A percentile compares a stretch with the other conserved stretches of the same genome.
These are phyloP conservation scores for Carex cristatella DNA, from an alignment of 176 grass and related monocot genomes.

Conservation along the genomic window DNA sequence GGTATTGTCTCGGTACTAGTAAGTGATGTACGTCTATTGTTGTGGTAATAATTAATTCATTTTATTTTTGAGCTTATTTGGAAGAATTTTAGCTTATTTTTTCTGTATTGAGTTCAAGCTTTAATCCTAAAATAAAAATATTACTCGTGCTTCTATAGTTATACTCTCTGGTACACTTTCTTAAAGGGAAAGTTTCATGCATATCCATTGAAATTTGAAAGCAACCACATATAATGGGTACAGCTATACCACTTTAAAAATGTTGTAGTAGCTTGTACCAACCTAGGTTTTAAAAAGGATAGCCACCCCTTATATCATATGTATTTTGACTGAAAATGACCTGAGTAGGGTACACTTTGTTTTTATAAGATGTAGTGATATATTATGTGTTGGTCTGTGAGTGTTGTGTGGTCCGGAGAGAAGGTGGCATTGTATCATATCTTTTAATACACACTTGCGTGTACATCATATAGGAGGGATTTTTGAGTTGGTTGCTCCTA, in stretches of 20 bases:
- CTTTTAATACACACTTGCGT: not conserved
- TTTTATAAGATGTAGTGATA: not conserved
- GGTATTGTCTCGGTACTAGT: not conserved
- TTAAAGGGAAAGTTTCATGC: not conserved
- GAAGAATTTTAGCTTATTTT: not conserved
- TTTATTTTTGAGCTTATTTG: not conserved
- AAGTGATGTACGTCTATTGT: not conserved
- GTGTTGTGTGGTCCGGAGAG: not conserved
- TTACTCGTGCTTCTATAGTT: not conserved
- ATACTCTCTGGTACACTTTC: not conserved
- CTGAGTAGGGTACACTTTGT: not conserved
- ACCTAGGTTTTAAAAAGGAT: not conserved
- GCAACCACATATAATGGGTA: not conserved
- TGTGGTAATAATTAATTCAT: not conserved
- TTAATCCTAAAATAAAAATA: not conserved
- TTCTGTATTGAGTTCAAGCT: not conserved
- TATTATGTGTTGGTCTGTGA: not conserved
- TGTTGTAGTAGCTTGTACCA: not conserved
- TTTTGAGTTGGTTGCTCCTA: not conserved
- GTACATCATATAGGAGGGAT: not conserved
- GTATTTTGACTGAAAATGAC: not conserved
- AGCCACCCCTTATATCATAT: too few relatives aligned
- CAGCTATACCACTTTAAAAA: not conserved
- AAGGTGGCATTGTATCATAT: not conserved
- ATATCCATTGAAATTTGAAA: not conserved